Base-by-base conservation (phyloP, 208 protist species). In the Acanthamoeba divionensis region DNA sequence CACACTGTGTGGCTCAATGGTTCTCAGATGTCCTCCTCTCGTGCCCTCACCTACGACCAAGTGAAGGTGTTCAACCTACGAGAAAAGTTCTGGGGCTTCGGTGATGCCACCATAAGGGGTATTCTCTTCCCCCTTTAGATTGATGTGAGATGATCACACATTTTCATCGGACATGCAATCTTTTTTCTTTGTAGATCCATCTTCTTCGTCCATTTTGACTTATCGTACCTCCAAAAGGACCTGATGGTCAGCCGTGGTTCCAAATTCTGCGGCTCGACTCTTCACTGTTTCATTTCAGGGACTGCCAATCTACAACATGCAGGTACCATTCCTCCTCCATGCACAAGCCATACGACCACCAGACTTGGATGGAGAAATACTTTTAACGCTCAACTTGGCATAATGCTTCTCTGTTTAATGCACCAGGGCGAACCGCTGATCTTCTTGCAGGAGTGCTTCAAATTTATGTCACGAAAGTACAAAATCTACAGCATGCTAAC, bases 281-380 rank as follows among this genome's bases (percentile, higher is more conserved):
- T 6, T 50, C 67, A 8, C 31, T 77, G 21, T 52, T 77, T 48
- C 36, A 77, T 26, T 77, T 77, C 67, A 18, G 36, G 9, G 67
- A 77, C 41, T 77, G 67, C 41, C 67, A 77, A 50, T 77, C 21
- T 47, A 24, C 67, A 77, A 77, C 67, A 77, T 77, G 67, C 67
- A 77, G 67, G 67, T 52, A 5, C 67, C 18, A 8, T n/a, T 12
- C 41, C 13, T 77, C 15, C 10, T 26, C 6, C 66, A n/a, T 33
- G 6, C 24, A 77, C 21, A 26, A 13, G 12, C 18, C 21, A 44
- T 24, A 18, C 65, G 65, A 12, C 5, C 62, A 69, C 36, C 18
- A 0, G 15, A 36, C 21, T 41, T 69, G 62, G 36, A 36, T 36
- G 36, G 62, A 69, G 33, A 31, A 66, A 21, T 12, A 15, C 60